Conservation (phyloP, 495 filamentous ascomycete species). For the Penicillium subrubescens region DNA sequence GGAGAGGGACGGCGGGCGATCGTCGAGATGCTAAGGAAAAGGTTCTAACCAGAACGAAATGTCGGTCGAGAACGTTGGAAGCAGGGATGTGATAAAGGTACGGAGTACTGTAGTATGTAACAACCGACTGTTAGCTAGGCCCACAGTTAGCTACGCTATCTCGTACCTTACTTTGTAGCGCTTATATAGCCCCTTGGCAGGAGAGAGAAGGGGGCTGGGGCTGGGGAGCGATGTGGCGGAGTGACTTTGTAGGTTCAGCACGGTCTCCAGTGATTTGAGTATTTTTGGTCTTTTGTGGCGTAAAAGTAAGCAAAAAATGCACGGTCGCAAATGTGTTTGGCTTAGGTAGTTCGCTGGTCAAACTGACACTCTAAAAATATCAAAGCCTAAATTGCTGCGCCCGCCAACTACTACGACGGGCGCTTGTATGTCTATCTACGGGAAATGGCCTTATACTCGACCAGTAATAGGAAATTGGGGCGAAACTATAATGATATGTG, state of each 20-base stretch:
- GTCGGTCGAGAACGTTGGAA: neutral
- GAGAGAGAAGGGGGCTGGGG: neutral
- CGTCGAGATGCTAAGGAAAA: neutral
- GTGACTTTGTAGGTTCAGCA: neutral
- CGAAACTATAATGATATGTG: too few relatives aligned
- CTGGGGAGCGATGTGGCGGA: neutral
- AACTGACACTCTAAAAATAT: neutral
- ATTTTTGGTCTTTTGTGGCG: neutral
- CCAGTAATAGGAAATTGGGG: too few relatives aligned
- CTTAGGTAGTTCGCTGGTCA: too few relatives aligned
- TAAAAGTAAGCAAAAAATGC: neutral
- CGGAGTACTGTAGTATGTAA: neutral
- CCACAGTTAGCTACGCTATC: neutral
- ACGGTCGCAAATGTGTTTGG: neutral
- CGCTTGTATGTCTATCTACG: neutral
- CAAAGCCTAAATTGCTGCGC: neutral
- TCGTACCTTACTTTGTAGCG: neutral
- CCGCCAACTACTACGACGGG: neutral
- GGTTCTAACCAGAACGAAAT: neutral
- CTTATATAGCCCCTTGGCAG: conserved; percentile 1
- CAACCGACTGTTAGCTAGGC: neutral
- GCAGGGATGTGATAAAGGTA: neutral
- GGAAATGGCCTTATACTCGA: neutral
- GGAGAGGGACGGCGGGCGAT: neutral
- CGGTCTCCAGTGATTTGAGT: neutral